Evolutionary conservation across 768 basidiomycete genomes (phyloP), one percentile per base, ranked within the genome.

Genomic region (Amanita subjunquillea): DNA sequence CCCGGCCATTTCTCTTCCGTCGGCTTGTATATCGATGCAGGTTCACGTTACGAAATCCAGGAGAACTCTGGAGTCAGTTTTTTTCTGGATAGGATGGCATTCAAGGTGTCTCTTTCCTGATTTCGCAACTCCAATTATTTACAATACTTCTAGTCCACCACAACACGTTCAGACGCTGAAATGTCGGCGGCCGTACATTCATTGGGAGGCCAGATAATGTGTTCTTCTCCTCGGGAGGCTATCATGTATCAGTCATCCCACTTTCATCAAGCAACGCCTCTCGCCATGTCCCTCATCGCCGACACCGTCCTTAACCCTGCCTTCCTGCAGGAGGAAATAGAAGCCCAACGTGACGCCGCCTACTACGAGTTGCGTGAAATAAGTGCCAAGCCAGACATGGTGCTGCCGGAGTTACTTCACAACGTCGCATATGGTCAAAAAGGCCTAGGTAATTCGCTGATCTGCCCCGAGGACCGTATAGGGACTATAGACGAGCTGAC

Each of bases 241-340:
- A 92, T 97, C 63, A 91, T 96, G 87, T 99, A 98, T 65, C 96
- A 98, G 68, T 95, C 95, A 9, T 91, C 92, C 37, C 87, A 95
- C 65, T 94, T 93, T 62, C 83, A 91, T 58, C 73, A 82, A 55
- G 82, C 82, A 38, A 90, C 93, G 2, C 82, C 88, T 1, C 74
- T 82, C 6, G 91, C 92, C 9, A 65, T 99, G 47, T 85, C 87
- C 25, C 79, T 98, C 56, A 90, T 99, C 55, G 80, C 94, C 32
- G 94, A 97, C 67, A 95, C 94, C 13, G 83, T 90, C 46, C 74
- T 86, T 51, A 81, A 91, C 62, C 81, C 96, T 8, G 69, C 81
- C 1, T 83, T 96, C 65, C 66, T 78, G 17, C 68, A 72, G 0
- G 87, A 89, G 50, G 96, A 98, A 67, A 71, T 99, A 40, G 80